A percentile compares a stretch with the other conserved stretches of the same genome.
phyloP scores from a whole-genome alignment of 345 rosid species.

The Rubroshorea leprosula region DNA sequence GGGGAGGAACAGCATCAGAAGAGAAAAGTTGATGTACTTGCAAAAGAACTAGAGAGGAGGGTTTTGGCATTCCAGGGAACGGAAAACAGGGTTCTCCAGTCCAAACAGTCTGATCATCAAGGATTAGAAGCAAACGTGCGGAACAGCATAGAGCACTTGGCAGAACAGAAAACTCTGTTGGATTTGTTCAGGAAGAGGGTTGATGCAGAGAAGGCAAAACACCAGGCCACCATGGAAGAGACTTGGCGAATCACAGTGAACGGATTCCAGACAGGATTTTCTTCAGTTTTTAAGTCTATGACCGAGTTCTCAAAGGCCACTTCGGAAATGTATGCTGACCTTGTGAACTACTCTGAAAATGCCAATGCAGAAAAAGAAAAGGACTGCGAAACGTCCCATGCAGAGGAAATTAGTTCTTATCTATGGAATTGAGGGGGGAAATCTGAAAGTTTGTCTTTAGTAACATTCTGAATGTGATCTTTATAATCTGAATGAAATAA shows the following conservation, averaged over 20 bases:
- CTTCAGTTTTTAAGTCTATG: slow-evolving; percentile 29
- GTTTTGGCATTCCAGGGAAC: slow-evolving; percentile 24
- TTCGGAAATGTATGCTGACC: slow-evolving; percentile 29
- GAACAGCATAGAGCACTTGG: slow-evolving; percentile 23
- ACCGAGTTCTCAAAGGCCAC: slow-evolving; percentile 32
- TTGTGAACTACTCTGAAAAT: slow-evolving; percentile 18
- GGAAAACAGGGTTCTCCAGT: slow-evolving; percentile 26
- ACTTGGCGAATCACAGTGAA: slow-evolving; percentile 25
- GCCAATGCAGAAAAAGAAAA: slow-evolving; percentile 10
- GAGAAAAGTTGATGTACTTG: slow-evolving; percentile 35
- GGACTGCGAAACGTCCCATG: slow-evolving; percentile 10
- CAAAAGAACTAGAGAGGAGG: slow-evolving; percentile 28
- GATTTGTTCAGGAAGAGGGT: slow-evolving; percentile 24
- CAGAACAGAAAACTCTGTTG: slow-evolving; percentile 24
- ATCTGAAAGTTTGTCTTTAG: no score
- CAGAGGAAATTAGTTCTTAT: slow-evolving; percentile 11
- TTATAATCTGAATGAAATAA: no score
- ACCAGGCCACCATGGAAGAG: slow-evolving; percentile 27
- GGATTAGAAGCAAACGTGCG: slow-evolving; percentile 17
- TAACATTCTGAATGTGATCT: no score
- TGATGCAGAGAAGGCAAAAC: slow-evolving; percentile 33
- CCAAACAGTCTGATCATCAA: slow-evolving; percentile 15
- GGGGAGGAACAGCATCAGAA: slow-evolving; percentile 38
- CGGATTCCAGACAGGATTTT: slow-evolving; percentile 36
- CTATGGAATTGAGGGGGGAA: slow-evolving; percentile 7